These are phyloP conservation scores for Haplosporangium sp. DNA, from an alignment of 371 early-diverging fungal species.

Conservation along the genomic window DNA sequence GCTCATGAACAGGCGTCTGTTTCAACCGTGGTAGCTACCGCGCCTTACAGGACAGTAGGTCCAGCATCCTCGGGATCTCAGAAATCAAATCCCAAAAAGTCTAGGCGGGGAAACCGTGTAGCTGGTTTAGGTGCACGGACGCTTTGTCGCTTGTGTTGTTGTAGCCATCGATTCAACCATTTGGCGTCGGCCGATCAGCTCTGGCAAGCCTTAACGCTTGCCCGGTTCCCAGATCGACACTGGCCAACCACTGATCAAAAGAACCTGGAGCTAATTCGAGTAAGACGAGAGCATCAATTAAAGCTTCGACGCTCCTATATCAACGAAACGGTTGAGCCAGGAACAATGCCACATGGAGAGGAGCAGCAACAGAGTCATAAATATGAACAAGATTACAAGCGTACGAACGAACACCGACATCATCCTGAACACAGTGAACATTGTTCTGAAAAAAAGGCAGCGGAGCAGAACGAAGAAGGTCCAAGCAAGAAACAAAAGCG, in stretches of 20 bases:
- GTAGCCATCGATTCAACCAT: constrained; percentile 41
- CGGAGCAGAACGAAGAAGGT: not conserved
- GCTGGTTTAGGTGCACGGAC: constrained; percentile 37
- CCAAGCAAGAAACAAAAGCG: constrained; percentile 32
- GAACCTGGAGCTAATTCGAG: constrained; percentile 23
- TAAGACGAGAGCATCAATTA: constrained; percentile 33
- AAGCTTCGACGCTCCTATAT: constrained; percentile 12
- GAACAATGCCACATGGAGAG: not conserved
- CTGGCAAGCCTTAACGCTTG: constrained; percentile 40
- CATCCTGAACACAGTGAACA: too few relatives aligned
- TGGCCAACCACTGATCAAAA: constrained; percentile 49
- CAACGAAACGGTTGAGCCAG: not conserved
- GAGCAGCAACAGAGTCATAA: not conserved
- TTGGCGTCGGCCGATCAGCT: constrained; percentile 53
- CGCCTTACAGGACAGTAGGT: not conserved
- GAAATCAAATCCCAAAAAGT: not conserved
- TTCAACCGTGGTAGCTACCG: too few relatives aligned
- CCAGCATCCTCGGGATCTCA: too few relatives aligned
- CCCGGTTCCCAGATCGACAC: constrained; percentile 42
- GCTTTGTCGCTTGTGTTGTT: constrained; percentile 47
- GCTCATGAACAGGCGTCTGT: too few relatives aligned
- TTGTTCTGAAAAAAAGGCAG: not conserved
- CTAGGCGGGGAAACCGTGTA: constrained; percentile 11
- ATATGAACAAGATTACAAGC: not conserved
- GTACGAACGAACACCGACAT: not conserved